Evolutionary conservation across 2,329 filamentous ascomycete genomes (phyloP).

Genomic region (Arachnomyces sp.): DNA sequence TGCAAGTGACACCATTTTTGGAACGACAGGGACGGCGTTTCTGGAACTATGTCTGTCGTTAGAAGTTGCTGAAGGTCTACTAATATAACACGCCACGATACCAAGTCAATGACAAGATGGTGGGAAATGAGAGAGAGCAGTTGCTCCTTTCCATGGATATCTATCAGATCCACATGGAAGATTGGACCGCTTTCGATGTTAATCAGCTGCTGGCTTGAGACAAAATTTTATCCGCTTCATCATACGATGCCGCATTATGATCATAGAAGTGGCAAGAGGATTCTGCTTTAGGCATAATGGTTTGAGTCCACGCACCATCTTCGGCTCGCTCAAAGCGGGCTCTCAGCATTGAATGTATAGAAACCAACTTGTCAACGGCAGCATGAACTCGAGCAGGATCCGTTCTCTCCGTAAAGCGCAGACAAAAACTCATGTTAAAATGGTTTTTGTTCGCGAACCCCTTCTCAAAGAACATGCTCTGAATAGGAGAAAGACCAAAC

Average conservation of each 20-base stretch:
- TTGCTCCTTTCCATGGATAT: too few species aligned
- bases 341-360: slow-evolving; percentile 18
- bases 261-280: slow-evolving; percentile 21
- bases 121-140: too few species aligned
- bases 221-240: slow-evolving; percentile 20
- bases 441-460: slow-evolving; percentile 13
- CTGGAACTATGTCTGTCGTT: too few species aligned
- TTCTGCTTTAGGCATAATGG: slow-evolving; percentile 22
- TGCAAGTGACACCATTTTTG: too few species aligned
- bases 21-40: too few species aligned
- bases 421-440: slow-evolving; percentile 20
- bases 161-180: too few species aligned
- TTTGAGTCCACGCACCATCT: slow-evolving; percentile 17
- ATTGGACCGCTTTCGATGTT: too few species aligned
- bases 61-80: too few species aligned
- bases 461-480: slow-evolving; percentile 17
- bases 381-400: slow-evolving; percentile 4
- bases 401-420: slow-evolving; percentile 8
- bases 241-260: slow-evolving; percentile 15
- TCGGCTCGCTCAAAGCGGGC: slow-evolving; percentile 17
- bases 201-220: slow-evolving; percentile 11
- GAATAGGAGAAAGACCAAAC: slow-evolving; percentile 19
- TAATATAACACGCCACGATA: too few species aligned
- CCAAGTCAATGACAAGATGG: too few species aligned
- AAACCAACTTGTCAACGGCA: slow-evolving; percentile 11